Base-by-base conservation (phyloP, 140 eudicot species). In the Flaveria floridana region DNA sequence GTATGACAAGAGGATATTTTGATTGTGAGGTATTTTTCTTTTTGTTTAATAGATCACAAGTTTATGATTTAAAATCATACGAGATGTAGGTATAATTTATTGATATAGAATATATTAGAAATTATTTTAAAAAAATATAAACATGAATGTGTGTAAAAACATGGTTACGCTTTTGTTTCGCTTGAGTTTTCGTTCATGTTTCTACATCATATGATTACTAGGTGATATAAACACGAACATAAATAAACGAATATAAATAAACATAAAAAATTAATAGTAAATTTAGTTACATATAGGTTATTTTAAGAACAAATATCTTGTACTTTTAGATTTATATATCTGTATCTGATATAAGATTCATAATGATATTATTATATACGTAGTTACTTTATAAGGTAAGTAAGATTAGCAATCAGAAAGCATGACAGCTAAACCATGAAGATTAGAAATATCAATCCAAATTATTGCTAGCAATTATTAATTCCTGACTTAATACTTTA, bases 391-490 rank as follows among this genome's bases (percentile, higher is more conserved):
- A 20, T 8, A 58, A 19, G 11, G 21, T 23, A 8, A 58, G n/a
- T 21, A 14, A 9, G 12, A 58, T 14, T 20, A 21, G 21, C 37
- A 58, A 21, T 58, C 65, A 23, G 8, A 56, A 58, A 30, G 21
- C 12, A 19, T 59, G 67, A 61, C 12, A 61, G 41, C 16, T 15
- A 61, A 61, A 25, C 67, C 19, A 25, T 61, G 67, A 23, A 61
- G 67, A 61, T 18, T 25, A 23, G 21, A 61, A 61, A 61, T 61
- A 61, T 61, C 41, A 57, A 57, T 57, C 65, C 65, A 20, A 57
- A 10, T 57, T 20, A 57, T 57, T 21, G 65, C 34, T 57, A 57
- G 21, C 53, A 23, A 12, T 55, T 7, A 7, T 9, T 20, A 20
- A 3, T 9, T 57, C 12, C 19, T 20, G 20, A 9, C 2, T 57